Base-by-base conservation (phyloP, 2,329 filamentous ascomycete genomes). In the Botrytis deweyae region DNA sequence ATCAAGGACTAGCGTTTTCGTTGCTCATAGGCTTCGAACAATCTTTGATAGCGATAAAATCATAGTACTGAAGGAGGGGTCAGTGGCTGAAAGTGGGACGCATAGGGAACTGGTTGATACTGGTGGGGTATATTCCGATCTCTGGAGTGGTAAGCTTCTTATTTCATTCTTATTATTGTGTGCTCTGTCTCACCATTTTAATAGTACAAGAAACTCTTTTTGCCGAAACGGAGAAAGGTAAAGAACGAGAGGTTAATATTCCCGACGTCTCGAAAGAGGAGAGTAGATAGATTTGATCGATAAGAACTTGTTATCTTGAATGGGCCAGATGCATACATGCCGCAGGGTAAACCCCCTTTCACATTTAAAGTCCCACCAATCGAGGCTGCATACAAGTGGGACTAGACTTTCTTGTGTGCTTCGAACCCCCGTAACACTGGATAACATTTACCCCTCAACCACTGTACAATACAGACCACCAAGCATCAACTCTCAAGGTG, bases 31-130 rank as follows among this genome's bases (percentile, higher is more conserved):
- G 29, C 84, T 99, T 74, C 89, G 95, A 70, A 98, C 96, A 0
- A 98, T 99, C 77, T 97, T 93, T 80, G 96, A 98, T 80, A 93
- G 93, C 58, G 93, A 98, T 83, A 85, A 95, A 78, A 98, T 98
- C 78, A 95, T 98, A 79, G 96, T 98, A 55, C 84, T 98, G 73
- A 92, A 91, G 81, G 91, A 93, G 75, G 96, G 96, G 0, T 86
- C 85, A 22, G 94, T 98, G n/a, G 93, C 91, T 3, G 96, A 98
- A 84, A 90, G 89, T 82, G 96, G 96, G 22, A 97, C 93, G 25
- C 96, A 99, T 82, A 88, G 92, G 74, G 89, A 96, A 81, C 84
- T 99, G 74, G 89, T 98, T 75, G 92, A 96, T 77, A 86, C 84
- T 25, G 91, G 89, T 18, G 93, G 94, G 0, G 86, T 98, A 36